Evolutionary conservation across 2,329 filamentous ascomycete genomes (phyloP), one percentile per base, ranked within the genome.

Genomic region (Emmonsiellopsis sp.): DNA sequence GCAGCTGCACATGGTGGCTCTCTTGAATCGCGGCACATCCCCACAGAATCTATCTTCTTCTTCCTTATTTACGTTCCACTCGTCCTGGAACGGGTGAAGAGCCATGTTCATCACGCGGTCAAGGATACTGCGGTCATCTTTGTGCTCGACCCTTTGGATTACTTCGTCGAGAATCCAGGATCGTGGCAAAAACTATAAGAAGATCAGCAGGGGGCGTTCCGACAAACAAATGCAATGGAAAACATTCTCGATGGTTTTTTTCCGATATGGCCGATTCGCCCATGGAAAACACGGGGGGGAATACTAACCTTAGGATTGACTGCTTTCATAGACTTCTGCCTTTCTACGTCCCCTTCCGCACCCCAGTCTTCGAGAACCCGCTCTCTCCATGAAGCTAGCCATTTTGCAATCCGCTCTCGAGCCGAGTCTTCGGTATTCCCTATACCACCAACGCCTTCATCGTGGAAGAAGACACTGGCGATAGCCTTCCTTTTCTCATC

Each of bases 91-190:
- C 0, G 93, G 93, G 62, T 88, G 77, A 42, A 92, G 72, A 2
- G 84, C 82, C 84, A 97, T 86, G 44, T 88, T 81, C 85, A 95
- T 88, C 27, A 93, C 77, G 33, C 85, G 78, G 10, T 81, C 76
- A 44, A 98, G 68, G 37, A 97, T 84, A 7, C 90, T 85, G 53
- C 88, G 78, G 63, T 98, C 91, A 2, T 84, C 82, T 50, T 85
- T 83, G 66, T 88, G 88, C 69, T 97, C 89, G 0, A 97, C 91
- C 8, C 88, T 81, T 45, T 86, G 82, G 60, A 98, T 97, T 11
- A 98, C 69, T 69, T 98, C 93, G 66, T 97, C 92, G 17, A 98
- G 76, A 50, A 98, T 82, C 91, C 92, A 98, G 14, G 87, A 85
- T 46, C 90, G 81, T 0, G 93, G 89, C 0, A 96, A 77, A 63